A percentile compares a stretch with the other conserved stretches of the same genome.
Conservation (phyloP, 768 basidiomycete species). For the Trametes meyenii region DNA sequence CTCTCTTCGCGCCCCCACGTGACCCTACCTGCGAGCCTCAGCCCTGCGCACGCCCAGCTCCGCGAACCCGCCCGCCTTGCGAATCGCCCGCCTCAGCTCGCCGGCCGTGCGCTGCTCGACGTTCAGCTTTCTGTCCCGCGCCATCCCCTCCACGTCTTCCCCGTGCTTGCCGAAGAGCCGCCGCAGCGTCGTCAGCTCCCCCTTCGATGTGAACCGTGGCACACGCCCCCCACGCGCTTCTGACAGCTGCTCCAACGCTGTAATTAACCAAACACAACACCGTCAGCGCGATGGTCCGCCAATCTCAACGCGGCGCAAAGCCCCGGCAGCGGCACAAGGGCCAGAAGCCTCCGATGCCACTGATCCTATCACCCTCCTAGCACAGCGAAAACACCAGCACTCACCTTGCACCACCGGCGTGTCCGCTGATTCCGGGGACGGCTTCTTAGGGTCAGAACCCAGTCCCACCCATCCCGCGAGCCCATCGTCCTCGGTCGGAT, state of each 20-base stretch:
- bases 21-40: slow-evolving; percentile 1
- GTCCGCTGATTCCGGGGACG: slow-evolving; percentile 21
- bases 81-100: slow-evolving; percentile 66
- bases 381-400: slow-evolving; percentile 17
- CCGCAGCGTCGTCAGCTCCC: slow-evolving; percentile 69
- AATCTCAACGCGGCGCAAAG: slow-evolving; percentile 3
- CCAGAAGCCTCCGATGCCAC: slow-evolving; percentile 11
- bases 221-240: slow-evolving; percentile 29
- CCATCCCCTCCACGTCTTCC: slow-evolving; percentile 74
- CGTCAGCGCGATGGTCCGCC: slow-evolving; percentile 20
- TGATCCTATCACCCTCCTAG: slow-evolving; percentile 17
- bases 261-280: not conserved
- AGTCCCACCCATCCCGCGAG: slow-evolving; percentile 31
- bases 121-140: slow-evolving; percentile 77
- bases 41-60: slow-evolving; percentile 29
- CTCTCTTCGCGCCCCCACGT: slow-evolving; percentile 8
- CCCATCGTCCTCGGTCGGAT: slow-evolving; percentile 26
- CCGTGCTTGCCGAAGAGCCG: slow-evolving; percentile 72
- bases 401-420: slow-evolving; percentile 45
- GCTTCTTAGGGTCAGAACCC: slow-evolving; percentile 31
- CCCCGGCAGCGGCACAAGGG: slow-evolving; percentile 6
- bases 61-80: slow-evolving; percentile 52
- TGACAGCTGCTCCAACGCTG: slow-evolving; percentile 71
- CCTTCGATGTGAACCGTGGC: slow-evolving; percentile 62
- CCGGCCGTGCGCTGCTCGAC: slow-evolving; percentile 83